Evolutionary conservation across 2,329 filamentous ascomycete genomes (phyloP), one percentile per base, ranked within the genome.

Genomic region (Xylaria multiplex): DNA sequence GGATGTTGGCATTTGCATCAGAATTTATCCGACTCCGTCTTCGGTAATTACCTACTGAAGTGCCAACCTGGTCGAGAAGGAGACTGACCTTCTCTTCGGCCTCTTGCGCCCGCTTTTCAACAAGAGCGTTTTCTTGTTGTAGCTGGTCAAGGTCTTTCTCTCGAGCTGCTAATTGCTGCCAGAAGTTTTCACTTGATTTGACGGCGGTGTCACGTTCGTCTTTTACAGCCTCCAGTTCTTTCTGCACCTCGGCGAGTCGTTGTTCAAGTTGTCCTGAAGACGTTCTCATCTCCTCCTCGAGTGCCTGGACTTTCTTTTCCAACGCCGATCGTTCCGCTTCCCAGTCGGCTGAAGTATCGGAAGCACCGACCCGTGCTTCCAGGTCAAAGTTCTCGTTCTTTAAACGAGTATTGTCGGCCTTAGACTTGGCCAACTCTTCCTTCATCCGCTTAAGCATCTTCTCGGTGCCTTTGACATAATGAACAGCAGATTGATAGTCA

Each of bases 391-490:
- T 83, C 74, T 97, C 93, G 53, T 89, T 86, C 78, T 96, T 94
- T 46, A 99, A 84, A 66, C 91, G 91, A 19, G 85, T 83, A 75
- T 97, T 97, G 67, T 96, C 91, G 13, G 88, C 81, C 85, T 98
- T 98, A 81, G 96, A 96, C 64, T 93, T 92, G 61, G 91, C 86
- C n/a, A 99, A 85, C 80, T 99, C 96, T 75, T 97, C 93, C 82
- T 98, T 98, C 85, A 99, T 95, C 79, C 96, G 95, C 80, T 96
- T 94, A 55, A 99, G 87, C 93, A 99, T 97, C 86, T 97, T 98
- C 80, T 99, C 96, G 1, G 96, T 98, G 65, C 96, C 96, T 80
- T 97, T 96, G 72, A 99, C 93, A 76, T 99, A 99, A 79, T 97
- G 96, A 56, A 98, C 94, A 16, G 96, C 95, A 48, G 96, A 97